phyloP scores from a whole-genome alignment of 768 basidiomycete species.

The Tephrocybe sp. region DNA sequence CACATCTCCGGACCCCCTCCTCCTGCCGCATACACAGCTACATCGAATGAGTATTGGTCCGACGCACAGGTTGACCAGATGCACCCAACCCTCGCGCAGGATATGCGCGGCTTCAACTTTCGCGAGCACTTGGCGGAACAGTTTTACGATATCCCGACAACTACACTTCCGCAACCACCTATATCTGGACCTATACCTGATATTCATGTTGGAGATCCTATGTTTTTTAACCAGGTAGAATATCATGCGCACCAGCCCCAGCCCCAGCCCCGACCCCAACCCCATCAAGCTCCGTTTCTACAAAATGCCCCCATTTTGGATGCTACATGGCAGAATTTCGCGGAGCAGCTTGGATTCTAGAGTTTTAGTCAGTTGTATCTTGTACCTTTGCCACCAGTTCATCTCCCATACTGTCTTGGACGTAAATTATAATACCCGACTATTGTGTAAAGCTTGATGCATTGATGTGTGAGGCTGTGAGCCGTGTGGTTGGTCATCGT shows the following conservation, averaged over 20 bases:
- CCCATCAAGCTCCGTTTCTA: slow-evolving; percentile 10
- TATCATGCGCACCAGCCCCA: slow-evolving; percentile 12
- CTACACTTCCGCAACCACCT: background rate
- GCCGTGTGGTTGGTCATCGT: too few species aligned
- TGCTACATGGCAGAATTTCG: slow-evolving; percentile 64
- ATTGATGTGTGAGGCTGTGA: too few species aligned
- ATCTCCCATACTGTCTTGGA: background rate
- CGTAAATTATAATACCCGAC: background rate
- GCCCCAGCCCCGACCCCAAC: slow-evolving; percentile 10
- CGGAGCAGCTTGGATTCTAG: slow-evolving; percentile 62
- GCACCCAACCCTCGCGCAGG: slow-evolving; percentile 54
- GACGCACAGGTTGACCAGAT: slow-evolving; percentile 21
- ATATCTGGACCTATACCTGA: slow-evolving; percentile 7
- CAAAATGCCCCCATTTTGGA: slow-evolving; percentile 44
- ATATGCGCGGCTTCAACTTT: slow-evolving; percentile 31
- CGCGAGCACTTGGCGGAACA: slow-evolving; percentile 19
- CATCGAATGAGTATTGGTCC: slow-evolving; percentile 13
- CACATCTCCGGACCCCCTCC: slow-evolving; percentile 1
- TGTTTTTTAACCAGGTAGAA: slow-evolving; percentile 4
- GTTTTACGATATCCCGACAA: slow-evolving; percentile 26
- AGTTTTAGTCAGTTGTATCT: background rate
- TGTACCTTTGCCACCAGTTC: background rate
- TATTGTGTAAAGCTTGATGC: too few species aligned
- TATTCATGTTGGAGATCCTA: slow-evolving; percentile 4
- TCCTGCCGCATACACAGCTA: background rate